Base-by-base conservation (phyloP, 2,329 filamentous ascomycete genomes). In the Zymoseptoria crescenta region DNA sequence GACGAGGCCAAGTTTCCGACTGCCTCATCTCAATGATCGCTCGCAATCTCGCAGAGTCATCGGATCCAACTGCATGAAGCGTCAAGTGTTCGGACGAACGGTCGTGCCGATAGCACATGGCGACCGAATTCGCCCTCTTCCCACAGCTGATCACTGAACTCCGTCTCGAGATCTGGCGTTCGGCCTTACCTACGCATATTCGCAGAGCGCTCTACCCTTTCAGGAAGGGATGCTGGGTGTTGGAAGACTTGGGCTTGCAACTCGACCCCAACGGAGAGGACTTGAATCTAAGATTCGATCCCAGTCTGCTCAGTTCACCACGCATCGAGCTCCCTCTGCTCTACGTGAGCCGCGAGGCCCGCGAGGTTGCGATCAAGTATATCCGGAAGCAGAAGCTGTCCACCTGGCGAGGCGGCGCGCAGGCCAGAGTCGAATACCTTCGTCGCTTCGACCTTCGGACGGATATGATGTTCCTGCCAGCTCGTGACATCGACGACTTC, bases 211-310 rank as follows among this genome's bases (percentile, higher is more conserved):
- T 56, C 45, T 56, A 50, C 54, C 41, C 45, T n/a, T 29, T 29
- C 45, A 51, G 29, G 8, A 52, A 52, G 24, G 51, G 51, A 3
- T 52, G 51, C 24, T 52, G 51, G 51, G 21, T 49, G 5, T 16
- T 53, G 9, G 56, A 54, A 27, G 56, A 57, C n/a, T 13, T 53
- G 8, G 56, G 56, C 35, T 28, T 54, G 50, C 29, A 57, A 48
- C 56, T 51, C 41, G 56, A 54, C 21, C 35, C 30, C 7, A 54
- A 57, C n/a, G 56, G 56, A n/a, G 56, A 57, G 20, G 51, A 57
- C 30, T 21, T 57, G 4, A 6, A 54, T 20, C 4, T 54, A 30
- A 45, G 20, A 21, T 54, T 57, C 56, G 50, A 57, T 8, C 45
- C 56, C 29, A 49, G 20, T 5, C 56, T 10, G 24, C 50, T 57